Evolutionary conservation across 768 basidiomycete species (phyloP).

Genomic region (Suillus plorans): DNA sequence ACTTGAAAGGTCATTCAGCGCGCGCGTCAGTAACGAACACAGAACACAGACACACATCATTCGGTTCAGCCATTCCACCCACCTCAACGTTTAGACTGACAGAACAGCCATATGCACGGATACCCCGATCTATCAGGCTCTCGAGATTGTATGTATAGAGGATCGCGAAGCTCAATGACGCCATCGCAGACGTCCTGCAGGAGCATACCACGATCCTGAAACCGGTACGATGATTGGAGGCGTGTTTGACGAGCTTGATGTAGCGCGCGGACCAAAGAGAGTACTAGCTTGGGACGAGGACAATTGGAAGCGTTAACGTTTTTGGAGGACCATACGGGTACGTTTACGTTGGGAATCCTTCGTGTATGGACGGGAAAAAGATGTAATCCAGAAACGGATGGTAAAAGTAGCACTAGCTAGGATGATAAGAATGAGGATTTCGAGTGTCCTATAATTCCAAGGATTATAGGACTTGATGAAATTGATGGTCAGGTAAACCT

Average conservation of each 20-base stretch:
- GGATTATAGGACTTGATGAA: not conserved
- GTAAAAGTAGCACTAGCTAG: not conserved
- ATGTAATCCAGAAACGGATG: not conserved
- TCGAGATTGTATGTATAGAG: slow-evolving; percentile 35
- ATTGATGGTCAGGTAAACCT: no score
- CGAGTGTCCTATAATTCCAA: not conserved
- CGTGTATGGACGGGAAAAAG: slow-evolving; percentile 5
- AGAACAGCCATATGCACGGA: slow-evolving; percentile 38
- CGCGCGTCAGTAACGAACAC: not conserved
- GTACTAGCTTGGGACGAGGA: slow-evolving; percentile 44
- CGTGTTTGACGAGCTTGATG: slow-evolving; percentile 27
- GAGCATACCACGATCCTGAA: slow-evolving; percentile 32
- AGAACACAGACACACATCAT: slow-evolving; percentile 20
- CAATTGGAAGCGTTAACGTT: slow-evolving; percentile 37
- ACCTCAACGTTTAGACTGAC: slow-evolving; percentile 35
- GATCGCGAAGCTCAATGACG: slow-evolving; percentile 50
- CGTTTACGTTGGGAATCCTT: slow-evolving; percentile 13
- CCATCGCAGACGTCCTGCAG: slow-evolving; percentile 38
- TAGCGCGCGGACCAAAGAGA: slow-evolving; percentile 46
- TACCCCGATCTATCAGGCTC: slow-evolving; percentile 34
- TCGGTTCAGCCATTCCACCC: slow-evolving; percentile 24
- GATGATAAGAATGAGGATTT: not conserved
- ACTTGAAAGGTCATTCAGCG: slow-evolving; percentile 1
- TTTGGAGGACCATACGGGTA: slow-evolving; percentile 30
- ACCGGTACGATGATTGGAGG: slow-evolving; percentile 10